Base-by-base conservation (phyloP, 352 stramenopile genomes). In the Phytophthora multivora region DNA sequence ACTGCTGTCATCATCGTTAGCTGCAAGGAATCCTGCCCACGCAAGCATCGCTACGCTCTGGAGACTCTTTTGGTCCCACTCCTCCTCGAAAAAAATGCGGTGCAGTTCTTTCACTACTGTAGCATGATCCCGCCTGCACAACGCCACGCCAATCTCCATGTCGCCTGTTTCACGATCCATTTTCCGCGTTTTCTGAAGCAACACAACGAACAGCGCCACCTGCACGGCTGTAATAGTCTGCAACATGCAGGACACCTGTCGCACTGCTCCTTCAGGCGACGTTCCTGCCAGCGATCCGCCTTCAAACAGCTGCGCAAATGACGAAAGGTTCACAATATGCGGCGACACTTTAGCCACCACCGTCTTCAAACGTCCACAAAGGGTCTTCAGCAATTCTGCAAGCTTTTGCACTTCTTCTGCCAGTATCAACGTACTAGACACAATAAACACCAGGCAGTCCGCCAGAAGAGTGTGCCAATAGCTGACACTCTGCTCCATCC, bases 311-410 rank as follows among this genome's bases (percentile, higher is more conserved):
- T 93, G 82, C 4, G 72, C 64, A 51, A 91, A 88, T 42, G 81
- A 86, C 51, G 81, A 88, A 0, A 93, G 63, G 66, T 93, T 93
- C 19, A 93, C 82, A 61, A 93, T 91, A 56, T 93, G 82, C 45
- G 84, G 81, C 21, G 86, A 90, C 5, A 95, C 79, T 56, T 90
- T 89, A 1, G 82, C 67, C 28, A 92, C 78, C 19, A 78, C 73
- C 1, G 66, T 49, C 41, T 92, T 79, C 7, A 93, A 60, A 4
- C 79, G 81, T 33, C 65, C 63, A 53, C 80, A 90, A 8, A 93
- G 66, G 46, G 69, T 70, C 57, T 88, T 75, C 4, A 92, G 53
- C 21, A 87, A 59, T 46, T 79, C 51, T 0, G 64, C 80, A 30
- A 91, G 63, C 53, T 79, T 60, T 35, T 79, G 68, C 26, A 89